Evolutionary conservation across 352 stramenopile genomes (phyloP), one percentile per base, ranked within the genome.

Genomic region (Pythium scleroteichum): DNA sequence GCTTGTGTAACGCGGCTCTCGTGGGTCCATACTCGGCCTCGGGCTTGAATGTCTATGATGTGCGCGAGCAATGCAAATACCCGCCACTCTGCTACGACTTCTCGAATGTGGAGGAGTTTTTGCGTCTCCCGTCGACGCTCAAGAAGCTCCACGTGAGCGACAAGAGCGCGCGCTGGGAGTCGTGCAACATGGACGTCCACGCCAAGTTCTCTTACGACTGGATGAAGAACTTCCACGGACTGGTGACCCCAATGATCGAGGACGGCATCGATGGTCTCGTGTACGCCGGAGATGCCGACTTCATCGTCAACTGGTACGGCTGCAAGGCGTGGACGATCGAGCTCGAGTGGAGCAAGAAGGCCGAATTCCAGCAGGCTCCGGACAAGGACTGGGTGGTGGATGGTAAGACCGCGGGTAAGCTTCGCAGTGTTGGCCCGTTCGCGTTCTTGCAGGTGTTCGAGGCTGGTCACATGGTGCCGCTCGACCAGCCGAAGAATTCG

Each of bases 261-360:
- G 84, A 78, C 41, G 94, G 83, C 62, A 75, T 99, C 53, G 77
- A 84, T 20, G 92, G 90, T 1, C 75, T 99, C 19, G 95, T 99
- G 51, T 99, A 99, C 79, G 92, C 94, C 23, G 96, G 97, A 48
- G 97, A 99, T 71, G 82, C 92, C 13, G 97, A 99, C 67, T 99
- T 98, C 60, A 98, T 99, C 59, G 97, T 96, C 49, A 99, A 99
- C 71, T 99, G 97, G 83, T 78, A 98, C 59, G 96, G 97, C 51
- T 98, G 98, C 73, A 86, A 97, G 71, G 96, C 95, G 1, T 99
- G 96, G 96, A 98, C 94, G n/a, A 59, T 95, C 4, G 82, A 79
- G 44, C 73, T 99, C 49, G 82, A 97, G 14, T 99, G 97, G 97
- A 85, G 68, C 62, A 74, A 89, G 55, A 71, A 81, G 53, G 59